Base-by-base conservation (phyloP, 441 rosid genomes). In the Francoa sonchifolia region DNA sequence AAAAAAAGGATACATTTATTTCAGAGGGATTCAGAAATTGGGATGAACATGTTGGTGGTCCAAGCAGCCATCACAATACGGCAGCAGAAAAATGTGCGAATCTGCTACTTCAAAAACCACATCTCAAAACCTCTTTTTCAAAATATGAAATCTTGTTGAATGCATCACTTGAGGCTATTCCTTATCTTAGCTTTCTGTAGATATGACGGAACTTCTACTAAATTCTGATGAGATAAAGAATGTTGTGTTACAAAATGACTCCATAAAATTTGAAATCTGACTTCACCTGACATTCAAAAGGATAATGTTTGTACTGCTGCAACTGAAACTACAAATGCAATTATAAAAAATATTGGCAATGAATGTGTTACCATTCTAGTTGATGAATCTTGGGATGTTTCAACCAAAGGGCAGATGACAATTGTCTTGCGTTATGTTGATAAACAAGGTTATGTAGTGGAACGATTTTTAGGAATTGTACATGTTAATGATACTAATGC, bases 241-340 rank as follows among this genome's bases (percentile, higher is more conserved):
- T 9, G 25, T 43, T n/a, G 48, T 43, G 1, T 43, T 43, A 5
- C 10, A 23, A 21, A 39, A 21, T n/a, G 26, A n/a, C 25, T 18
- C 25, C 36, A 1, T 10, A 17, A 28, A 42, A 42, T 28, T 21
- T 23, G 0, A 8, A 19, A 7, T n/a, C 18, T 23, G 26, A 27
- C 7, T 7, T 15, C 22, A 27, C 14, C 23, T 16, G 11, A 10
- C 4, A 20, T 38, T 21, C 44, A 39, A 4, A 39, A 39, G 13
- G 30, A 39, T 13, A 39, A 21, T 22, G 8, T 39, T 1, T n/a
- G 12, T 11, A 17, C 6, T 9, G 22, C 13, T 39, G 7, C 44
- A n/a, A 11, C 0, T 16, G 22, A 21, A 13, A 14, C 22, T 0
- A 3, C 10, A 20, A 25, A 3, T 22, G 30, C 2, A 11, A 39